Percentiles rank a stretch among this genome's conserved stretches.
phyloP scores from a whole-genome alignment of 306 rosid genomes.

The Castanopsis chinensis region DNA sequence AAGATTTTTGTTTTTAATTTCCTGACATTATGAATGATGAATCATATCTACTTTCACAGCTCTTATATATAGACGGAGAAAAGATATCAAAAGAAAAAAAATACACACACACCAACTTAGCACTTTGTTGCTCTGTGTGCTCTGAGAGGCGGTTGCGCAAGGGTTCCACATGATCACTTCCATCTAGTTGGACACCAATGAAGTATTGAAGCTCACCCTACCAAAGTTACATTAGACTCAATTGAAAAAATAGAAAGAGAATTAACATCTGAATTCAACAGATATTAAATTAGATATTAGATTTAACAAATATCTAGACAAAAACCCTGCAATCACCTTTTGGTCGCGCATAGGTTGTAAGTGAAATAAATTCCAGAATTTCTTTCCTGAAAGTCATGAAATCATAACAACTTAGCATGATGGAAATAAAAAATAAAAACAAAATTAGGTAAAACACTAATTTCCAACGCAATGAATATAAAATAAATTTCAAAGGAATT shows the following conservation, averaged over 20 bases:
- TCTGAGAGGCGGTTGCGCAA: constrained; percentile 59
- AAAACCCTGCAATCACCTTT: constrained; percentile 48
- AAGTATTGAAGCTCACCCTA: constrained; percentile 99
- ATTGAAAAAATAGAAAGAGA: constrained; percentile 5
- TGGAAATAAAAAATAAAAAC: not conserved
- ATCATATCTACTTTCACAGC: not conserved
- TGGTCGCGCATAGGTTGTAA: constrained; percentile 96
- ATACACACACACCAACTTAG: constrained; percentile 56
- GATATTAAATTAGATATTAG: constrained; percentile 6
- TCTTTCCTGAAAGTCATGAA: constrained; percentile 62
- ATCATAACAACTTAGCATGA: constrained; percentile 15
- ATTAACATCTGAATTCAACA: not conserved
- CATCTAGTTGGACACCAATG: constrained; percentile 91
- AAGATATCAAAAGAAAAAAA: not conserved
- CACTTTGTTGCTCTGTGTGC: constrained; percentile 55
- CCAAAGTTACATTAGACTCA: constrained; percentile 11
- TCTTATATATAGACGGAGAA: not conserved
- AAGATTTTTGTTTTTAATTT: not conserved
- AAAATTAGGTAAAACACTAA: not conserved
- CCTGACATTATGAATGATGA: not conserved
- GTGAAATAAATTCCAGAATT: constrained; percentile 92
- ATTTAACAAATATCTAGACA: constrained; percentile 5
- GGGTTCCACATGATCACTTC: constrained; percentile 88
- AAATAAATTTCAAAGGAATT: not conserved
- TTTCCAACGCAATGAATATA: not conserved